A percentile compares a stretch with the other conserved stretches of the same genome.
Conservation (phyloP, 129 eudicot genomes). For the Saposhnikovia divaricata region DNA sequence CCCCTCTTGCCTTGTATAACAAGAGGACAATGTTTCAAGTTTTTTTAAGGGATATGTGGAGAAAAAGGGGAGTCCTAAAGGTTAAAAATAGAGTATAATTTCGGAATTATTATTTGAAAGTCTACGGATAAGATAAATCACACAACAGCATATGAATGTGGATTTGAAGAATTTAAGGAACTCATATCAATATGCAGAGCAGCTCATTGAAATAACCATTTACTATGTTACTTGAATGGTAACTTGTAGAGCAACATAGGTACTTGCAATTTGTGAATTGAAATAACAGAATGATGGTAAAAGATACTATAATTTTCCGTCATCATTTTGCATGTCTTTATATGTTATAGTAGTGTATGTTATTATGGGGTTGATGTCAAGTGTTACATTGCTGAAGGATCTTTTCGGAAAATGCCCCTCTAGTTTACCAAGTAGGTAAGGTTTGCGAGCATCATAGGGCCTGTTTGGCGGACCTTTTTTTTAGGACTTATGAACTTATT, state of each 20-base stretch:
- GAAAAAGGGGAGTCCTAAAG: background rate
- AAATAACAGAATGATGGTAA: background rate
- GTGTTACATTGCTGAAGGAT: background rate
- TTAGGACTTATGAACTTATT: no score
- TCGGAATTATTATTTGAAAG: background rate
- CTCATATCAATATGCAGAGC: background rate
- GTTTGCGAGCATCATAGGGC: background rate
- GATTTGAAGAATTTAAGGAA: background rate
- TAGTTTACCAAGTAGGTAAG: background rate
- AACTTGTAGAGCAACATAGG: no score
- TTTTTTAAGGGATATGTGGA: background rate
- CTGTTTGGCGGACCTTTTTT: no score
- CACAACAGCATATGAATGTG: background rate
- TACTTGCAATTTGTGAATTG: background rate
- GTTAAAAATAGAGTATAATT: background rate
- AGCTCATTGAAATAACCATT: background rate
- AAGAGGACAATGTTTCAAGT: background rate
- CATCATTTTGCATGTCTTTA: background rate
- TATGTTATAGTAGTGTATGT: background rate
- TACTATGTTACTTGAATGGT: background rate
- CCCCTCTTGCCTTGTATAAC: no score
- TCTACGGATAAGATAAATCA: background rate
- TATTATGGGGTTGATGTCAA: background rate
- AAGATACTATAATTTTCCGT: background rate
- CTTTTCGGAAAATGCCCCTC: background rate